Conservation (phyloP, 2,329 filamentous ascomycete genomes). For the Fusarium continuum region DNA sequence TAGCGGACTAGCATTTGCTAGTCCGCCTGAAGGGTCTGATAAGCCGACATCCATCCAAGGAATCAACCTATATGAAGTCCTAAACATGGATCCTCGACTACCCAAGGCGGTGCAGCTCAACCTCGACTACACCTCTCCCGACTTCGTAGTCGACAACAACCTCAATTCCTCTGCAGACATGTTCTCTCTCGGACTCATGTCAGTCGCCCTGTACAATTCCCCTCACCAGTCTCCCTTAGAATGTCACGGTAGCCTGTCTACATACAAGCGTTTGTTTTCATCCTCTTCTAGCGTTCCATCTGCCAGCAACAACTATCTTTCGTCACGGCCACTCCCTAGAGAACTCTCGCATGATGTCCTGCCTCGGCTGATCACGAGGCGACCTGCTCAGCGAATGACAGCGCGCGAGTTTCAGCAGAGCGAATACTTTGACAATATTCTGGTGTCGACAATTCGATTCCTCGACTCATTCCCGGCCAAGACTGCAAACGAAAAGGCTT, state of each 20-base stretch:
- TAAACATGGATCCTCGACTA: slow-evolving; percentile 86
- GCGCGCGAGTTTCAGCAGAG: slow-evolving; percentile 94
- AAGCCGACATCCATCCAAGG: slow-evolving; percentile 79
- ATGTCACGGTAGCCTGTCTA: slow-evolving; percentile 79
- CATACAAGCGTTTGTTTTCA: slow-evolving; percentile 85
- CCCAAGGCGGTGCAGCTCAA: slow-evolving; percentile 86
- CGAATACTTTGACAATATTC: slow-evolving; percentile 95
- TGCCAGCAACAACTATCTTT: slow-evolving; percentile 84
- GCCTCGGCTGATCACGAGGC: slow-evolving; percentile 84
- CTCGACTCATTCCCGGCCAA: slow-evolving; percentile 91
- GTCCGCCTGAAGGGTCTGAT: slow-evolving; percentile 78
- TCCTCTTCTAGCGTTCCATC: slow-evolving; percentile 82
- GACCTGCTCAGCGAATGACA: slow-evolving; percentile 86
- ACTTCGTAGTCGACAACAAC: slow-evolving; percentile 92
- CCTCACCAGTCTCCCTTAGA: slow-evolving; percentile 89
- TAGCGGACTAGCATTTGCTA: slow-evolving; percentile 90
- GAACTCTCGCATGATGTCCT: slow-evolving; percentile 80
- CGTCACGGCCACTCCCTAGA: slow-evolving; percentile 78
- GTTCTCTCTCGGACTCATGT: slow-evolving; percentile 90
- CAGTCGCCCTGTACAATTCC: slow-evolving; percentile 92
- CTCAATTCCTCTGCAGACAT: slow-evolving; percentile 87
- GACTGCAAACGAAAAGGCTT: slow-evolving; percentile 87
- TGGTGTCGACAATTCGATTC: slow-evolving; percentile 96
- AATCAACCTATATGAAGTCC: slow-evolving; percentile 81
- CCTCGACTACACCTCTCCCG: slow-evolving; percentile 92